A percentile compares a stretch with the other conserved stretches of the same genome.
These are phyloP conservation scores for Daldinia sp. DNA, from an alignment of 2,329 filamentous ascomycete genomes.

Conservation along the genomic window DNA sequence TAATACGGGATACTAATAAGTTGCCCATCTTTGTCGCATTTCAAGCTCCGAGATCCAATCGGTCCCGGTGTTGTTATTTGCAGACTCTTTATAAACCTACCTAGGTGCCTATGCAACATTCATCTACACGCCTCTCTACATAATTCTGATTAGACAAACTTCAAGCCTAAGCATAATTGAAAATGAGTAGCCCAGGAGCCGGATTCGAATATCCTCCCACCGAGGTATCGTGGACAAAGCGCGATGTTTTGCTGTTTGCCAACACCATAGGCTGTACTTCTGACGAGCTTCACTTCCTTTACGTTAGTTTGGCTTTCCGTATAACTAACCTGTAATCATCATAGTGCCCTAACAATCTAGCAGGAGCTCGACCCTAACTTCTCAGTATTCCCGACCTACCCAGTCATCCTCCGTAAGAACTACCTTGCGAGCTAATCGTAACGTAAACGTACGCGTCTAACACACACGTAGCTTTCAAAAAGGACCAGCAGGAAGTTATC, in stretches of 20 bases:
- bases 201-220: conserved; percentile 82
- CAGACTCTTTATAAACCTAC: too few species aligned
- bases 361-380: conserved; percentile 90
- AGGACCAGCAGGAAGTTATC: conserved; percentile 75
- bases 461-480: conserved; percentile 72
- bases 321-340: neutral
- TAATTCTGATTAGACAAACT: neutral
- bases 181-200: conserved; percentile 62
- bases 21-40: neutral
- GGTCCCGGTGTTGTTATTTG: too few species aligned
- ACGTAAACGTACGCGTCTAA: neutral
- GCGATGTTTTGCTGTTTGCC: conserved; percentile 89
- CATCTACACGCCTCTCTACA: neutral
- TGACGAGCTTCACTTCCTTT: conserved; percentile 94
- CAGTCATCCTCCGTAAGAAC: conserved; percentile 75
- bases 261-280: conserved; percentile 84
- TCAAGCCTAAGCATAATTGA: conserved; percentile 16
- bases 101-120: neutral
- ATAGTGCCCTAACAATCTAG: conserved; percentile 10
- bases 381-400: conserved; percentile 87
- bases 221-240: conserved; percentile 84
- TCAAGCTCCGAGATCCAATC: neutral
- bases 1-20: conserved; percentile 7
- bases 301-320: conserved; percentile 58
- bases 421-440: conserved; percentile 3